Evolutionary conservation across 768 basidiomycete species (phyloP).

Genomic region (Mycena haematopus): DNA sequence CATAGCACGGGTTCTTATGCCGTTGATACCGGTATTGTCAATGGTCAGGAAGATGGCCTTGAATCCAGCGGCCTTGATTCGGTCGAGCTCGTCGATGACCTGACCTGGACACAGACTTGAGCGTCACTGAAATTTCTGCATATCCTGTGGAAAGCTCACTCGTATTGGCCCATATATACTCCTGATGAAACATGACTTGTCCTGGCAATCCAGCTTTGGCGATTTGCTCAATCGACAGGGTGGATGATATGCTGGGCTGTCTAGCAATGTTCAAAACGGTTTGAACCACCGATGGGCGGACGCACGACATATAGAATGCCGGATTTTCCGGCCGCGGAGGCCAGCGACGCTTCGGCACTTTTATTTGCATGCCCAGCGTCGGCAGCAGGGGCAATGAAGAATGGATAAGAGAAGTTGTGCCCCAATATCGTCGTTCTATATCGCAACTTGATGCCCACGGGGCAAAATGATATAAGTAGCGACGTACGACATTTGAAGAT

Average conservation of each 20-base stretch:
- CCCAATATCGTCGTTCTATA: slow-evolving; percentile 36
- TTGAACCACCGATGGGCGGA: not conserved
- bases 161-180: slow-evolving; percentile 30
- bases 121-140: not conserved
- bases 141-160: not conserved
- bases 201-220: slow-evolving; percentile 30
- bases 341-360: slow-evolving; percentile 52
- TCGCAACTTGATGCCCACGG: not conserved
- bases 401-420: slow-evolving; percentile 41
- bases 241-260: slow-evolving; percentile 37
- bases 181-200: slow-evolving; percentile 40
- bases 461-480: not conserved
- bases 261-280: not conserved
- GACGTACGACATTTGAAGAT: slow-evolving; percentile 32
- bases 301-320: slow-evolving; percentile 47
- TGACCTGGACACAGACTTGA: slow-evolving; percentile 15
- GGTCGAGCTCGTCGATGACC: slow-evolving; percentile 33
- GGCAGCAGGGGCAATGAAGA: slow-evolving; percentile 54
- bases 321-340: slow-evolving; percentile 46
- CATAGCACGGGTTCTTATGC: slow-evolving; percentile 34
- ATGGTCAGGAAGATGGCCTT: slow-evolving; percentile 43
- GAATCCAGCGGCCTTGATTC: slow-evolving; percentile 37
- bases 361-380: slow-evolving; percentile 47
- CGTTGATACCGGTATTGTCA: slow-evolving; percentile 41
- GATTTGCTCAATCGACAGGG: slow-evolving; percentile 36